Conservation (phyloP, 1,139 yeast genomes). For the Spathaspora jeffriesii region DNA sequence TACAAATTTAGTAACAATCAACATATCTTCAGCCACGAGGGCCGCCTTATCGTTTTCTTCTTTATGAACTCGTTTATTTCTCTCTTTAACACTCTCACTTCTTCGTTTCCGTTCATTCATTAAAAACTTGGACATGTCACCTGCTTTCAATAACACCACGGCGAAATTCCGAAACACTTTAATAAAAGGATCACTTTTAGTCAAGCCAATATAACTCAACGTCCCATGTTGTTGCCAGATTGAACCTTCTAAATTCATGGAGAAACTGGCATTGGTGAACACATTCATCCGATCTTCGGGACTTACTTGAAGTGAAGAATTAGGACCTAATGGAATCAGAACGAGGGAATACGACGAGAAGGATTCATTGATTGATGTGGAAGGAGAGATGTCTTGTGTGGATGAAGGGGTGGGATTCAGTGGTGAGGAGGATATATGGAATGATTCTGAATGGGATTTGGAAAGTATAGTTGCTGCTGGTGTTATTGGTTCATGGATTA, state of each 20-base stretch:
- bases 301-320: slow-evolving; percentile 34
- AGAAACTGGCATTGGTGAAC: slow-evolving; percentile 37
- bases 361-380: slow-evolving; percentile 8
- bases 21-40: slow-evolving; percentile 11
- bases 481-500: neutral
- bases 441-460: neutral
- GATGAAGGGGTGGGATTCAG: slow-evolving; percentile 1
- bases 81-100: neutral
- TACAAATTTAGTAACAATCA: slow-evolving; percentile 13
- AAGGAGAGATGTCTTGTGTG: neutral
- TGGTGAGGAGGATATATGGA: neutral
- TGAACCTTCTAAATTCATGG: slow-evolving; percentile 40
- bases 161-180: slow-evolving; percentile 40
- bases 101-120: slow-evolving; percentile 15
- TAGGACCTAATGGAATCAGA: slow-evolving; percentile 38
- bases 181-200: slow-evolving; percentile 44
- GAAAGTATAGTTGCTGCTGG: neutral
- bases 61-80: neutral
- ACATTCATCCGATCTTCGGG: slow-evolving; percentile 36
- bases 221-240: slow-evolving; percentile 44
- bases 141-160: slow-evolving; percentile 33
- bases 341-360: slow-evolving; percentile 17
- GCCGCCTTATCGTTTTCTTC: slow-evolving; percentile 1
- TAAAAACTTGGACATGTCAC: slow-evolving; percentile 36
- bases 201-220: slow-evolving; percentile 43